phyloP scores from a whole-genome alignment of 805 yeast species.

The Saccharomycopsis fodiens region DNA sequence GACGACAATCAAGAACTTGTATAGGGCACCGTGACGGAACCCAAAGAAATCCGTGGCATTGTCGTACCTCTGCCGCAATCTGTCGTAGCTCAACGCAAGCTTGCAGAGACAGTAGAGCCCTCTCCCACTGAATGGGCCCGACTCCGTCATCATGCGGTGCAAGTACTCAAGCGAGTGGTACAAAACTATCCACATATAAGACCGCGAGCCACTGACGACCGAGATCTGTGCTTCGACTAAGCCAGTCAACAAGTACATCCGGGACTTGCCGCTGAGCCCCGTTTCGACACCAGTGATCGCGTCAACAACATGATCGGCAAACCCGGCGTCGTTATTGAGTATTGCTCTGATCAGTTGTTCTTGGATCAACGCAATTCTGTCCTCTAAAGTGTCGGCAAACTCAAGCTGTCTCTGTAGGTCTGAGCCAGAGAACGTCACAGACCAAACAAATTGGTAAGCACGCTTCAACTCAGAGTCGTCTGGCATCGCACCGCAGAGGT shows the following conservation, averaged over 20 bases:
- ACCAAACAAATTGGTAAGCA: slow-evolving; percentile 2
- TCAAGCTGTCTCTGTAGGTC: slow-evolving; percentile 1
- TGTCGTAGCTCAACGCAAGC: not conserved
- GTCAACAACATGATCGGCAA: slow-evolving; percentile 4
- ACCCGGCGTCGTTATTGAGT: slow-evolving; percentile 2
- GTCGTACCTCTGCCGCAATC: not conserved
- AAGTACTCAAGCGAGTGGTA: not conserved
- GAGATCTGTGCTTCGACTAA: slow-evolving; percentile 5
- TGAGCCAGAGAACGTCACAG: slow-evolving; percentile 15
- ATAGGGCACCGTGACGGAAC: not conserved
- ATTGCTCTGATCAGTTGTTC: slow-evolving; percentile 7
- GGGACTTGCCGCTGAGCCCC: slow-evolving; percentile 1
- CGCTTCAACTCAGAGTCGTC: slow-evolving; percentile 4
- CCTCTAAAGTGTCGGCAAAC: slow-evolving; percentile 2
- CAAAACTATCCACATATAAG: slow-evolving; percentile 9
- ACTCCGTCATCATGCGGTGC: not conserved
- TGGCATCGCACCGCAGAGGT: not conserved
- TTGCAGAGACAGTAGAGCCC: not conserved
- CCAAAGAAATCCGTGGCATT: not conserved
- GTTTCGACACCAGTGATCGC: slow-evolving; percentile 7
- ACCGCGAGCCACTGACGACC: not conserved
- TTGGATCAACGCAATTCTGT: slow-evolving; percentile 8
- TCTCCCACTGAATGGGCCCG: slow-evolving; percentile 1
- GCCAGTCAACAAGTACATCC: slow-evolving; percentile 2
- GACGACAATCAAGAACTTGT: not conserved